Conservation (phyloP, 805 yeast genomes). For the Cyberlindnera euphorbiae region DNA sequence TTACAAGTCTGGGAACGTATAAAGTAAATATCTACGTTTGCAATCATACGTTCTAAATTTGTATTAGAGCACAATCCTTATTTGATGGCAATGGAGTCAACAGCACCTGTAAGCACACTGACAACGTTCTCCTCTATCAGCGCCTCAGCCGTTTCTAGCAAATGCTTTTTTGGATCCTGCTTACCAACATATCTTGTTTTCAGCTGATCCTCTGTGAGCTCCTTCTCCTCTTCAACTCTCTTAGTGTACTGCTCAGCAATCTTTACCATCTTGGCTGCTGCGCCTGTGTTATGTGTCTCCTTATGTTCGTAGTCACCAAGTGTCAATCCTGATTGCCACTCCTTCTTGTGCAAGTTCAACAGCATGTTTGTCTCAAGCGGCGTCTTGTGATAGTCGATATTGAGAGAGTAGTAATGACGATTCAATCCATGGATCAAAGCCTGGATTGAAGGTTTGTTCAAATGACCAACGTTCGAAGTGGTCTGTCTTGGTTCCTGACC, state of each 20-base stretch:
- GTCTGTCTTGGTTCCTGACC: constrained; percentile 98
- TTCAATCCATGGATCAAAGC: constrained; percentile 95
- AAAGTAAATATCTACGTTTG: not conserved
- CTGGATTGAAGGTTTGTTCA: constrained; percentile 94
- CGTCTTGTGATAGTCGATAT: constrained; percentile 92
- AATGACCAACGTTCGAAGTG: constrained; percentile 90
- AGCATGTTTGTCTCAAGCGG: constrained; percentile 90
- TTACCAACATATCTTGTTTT: constrained; percentile 96
- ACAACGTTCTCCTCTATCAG: constrained; percentile 88
- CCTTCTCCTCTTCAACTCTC: constrained; percentile 90
- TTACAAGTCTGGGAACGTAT: constrained; percentile 61
- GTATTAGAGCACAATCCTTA: too few species aligned
- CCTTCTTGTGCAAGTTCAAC: constrained; percentile 87
- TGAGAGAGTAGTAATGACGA: constrained; percentile 93
- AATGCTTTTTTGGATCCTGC: constrained; percentile 98
- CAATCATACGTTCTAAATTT: too few species aligned
- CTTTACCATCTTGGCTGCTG: constrained; percentile 75
- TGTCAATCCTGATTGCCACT: constrained; percentile 90
- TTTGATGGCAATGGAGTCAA: constrained; percentile 85
- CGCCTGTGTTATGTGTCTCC: constrained; percentile 69
- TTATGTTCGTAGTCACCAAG: constrained; percentile 72
- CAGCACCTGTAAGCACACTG: constrained; percentile 81
- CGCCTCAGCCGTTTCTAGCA: constrained; percentile 80
- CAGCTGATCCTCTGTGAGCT: constrained; percentile 78
- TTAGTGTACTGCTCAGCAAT: constrained; percentile 86